These are phyloP conservation scores for Trifolium repens DNA, from an alignment of 306 rosid genomes.

Conservation along the genomic window DNA sequence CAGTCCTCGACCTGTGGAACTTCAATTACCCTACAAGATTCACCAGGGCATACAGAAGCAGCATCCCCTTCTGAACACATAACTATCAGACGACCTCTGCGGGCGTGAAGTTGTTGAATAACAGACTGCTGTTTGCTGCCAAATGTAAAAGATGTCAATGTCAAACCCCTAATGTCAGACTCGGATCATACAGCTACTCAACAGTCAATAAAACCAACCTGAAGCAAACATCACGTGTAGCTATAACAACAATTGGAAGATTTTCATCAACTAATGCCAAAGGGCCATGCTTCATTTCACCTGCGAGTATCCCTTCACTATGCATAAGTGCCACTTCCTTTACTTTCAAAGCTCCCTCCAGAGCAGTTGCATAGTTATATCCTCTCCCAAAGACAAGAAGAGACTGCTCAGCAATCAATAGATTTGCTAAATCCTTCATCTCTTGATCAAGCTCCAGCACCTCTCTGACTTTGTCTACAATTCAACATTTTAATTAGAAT, in stretches of 20 bases:
- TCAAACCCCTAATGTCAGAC: constrained; percentile 38
- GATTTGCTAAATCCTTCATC: constrained; percentile 90
- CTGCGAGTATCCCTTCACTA: constrained; percentile 99
- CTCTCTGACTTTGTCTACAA: constrained; percentile 84
- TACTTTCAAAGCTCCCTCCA: constrained; percentile 98
- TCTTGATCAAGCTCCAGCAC: constrained; percentile 86
- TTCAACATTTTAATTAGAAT: constrained; percentile 27
- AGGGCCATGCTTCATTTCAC: constrained; percentile 99
- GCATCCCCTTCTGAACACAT: constrained; percentile 93
- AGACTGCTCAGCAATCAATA: constrained; percentile 89
- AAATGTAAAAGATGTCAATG: constrained; percentile 40
- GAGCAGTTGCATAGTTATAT: constrained; percentile 91
- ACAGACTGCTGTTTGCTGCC: constrained; percentile 99
- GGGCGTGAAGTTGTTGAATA: constrained; percentile 97
- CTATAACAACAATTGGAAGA: constrained; percentile 87
- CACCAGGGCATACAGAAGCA: constrained; percentile 66
- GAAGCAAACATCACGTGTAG: constrained; percentile 94
- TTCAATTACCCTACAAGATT: constrained; percentile 77
- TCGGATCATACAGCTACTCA: constrained; percentile 23
- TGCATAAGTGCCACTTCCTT: constrained; percentile 99
- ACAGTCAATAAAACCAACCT: constrained; percentile 61
- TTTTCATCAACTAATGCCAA: constrained; percentile 95
- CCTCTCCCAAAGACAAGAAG: constrained; percentile 98
- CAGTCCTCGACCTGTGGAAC: constrained; percentile 94
- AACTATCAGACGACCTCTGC: constrained; percentile 91